A percentile compares a stretch with the other conserved stretches of the same genome.
Evolutionary conservation across 805 yeast genomes (phyloP).

Genomic region (Candida ulmi): DNA sequence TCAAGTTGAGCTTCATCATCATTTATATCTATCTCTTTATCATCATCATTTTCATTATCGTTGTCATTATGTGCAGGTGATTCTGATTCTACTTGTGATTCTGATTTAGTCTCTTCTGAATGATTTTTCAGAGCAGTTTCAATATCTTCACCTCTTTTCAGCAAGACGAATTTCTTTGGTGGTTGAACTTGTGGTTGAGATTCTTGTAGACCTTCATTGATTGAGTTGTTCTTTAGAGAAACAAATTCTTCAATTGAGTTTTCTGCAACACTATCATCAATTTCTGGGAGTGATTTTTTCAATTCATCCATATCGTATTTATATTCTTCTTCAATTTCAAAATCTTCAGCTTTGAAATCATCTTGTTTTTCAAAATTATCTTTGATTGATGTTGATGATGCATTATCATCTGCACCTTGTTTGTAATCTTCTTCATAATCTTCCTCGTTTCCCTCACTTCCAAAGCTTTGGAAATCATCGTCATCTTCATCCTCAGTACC

Average conservation of each 20-base stretch:
- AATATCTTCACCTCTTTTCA: slow-evolving; percentile 32
- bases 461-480: too few relatives aligned
- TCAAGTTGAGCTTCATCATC: background rate
- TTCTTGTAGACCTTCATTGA: too few relatives aligned
- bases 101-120: too few relatives aligned
- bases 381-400: background rate
- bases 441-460: too few relatives aligned
- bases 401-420: background rate
- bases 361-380: slow-evolving; percentile 1
- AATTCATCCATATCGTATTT: slow-evolving; percentile 4
- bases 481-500: too few relatives aligned
- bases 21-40: slow-evolving; percentile 1
- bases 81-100: too few relatives aligned
- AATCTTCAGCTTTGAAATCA: slow-evolving; percentile 19
- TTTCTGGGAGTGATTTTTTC: slow-evolving; percentile 1
- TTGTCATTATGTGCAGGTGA: too few relatives aligned
- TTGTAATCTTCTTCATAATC: slow-evolving; percentile 1
- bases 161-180: slow-evolving; percentile 26
- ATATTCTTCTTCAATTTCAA: slow-evolving; percentile 19
- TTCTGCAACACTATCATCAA: background rate
- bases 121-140: background rate
- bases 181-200: background rate
- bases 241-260: background rate
- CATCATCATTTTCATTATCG: too few relatives aligned
- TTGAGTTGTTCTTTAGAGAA: too few relatives aligned